A percentile compares a stretch with the other conserved stretches of the same genome.
These are phyloP conservation scores for Lactifluus echinatus DNA, from an alignment of 768 basidiomycete genomes.

Conservation along the genomic window DNA sequence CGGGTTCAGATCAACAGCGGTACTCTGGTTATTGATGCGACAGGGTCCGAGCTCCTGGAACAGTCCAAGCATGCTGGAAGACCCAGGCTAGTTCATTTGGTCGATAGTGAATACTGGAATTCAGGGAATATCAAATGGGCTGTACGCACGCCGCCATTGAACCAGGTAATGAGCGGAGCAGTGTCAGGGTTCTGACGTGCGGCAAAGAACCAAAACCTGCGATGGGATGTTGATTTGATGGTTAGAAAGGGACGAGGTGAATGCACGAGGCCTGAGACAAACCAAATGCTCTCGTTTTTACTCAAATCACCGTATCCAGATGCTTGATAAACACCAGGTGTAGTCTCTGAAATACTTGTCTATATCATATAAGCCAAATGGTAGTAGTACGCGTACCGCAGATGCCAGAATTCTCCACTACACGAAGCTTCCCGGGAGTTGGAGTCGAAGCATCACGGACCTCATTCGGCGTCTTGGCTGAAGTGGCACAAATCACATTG, in stretches of 20 bases:
- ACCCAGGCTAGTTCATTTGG: constrained; percentile 27
- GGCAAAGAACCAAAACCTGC: constrained; percentile 64
- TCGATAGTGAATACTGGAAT: background rate
- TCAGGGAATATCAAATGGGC: background rate
- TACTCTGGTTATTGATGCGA: constrained; percentile 55
- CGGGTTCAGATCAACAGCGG: constrained; percentile 40
- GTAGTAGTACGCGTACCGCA: constrained; percentile 43
- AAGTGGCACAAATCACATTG: background rate
- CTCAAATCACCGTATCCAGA: constrained; percentile 58
- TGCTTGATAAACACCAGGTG: constrained; percentile 48
- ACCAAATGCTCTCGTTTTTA: constrained; percentile 52
- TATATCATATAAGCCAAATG: background rate
- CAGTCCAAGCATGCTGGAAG: constrained; percentile 56
- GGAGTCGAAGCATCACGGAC: constrained; percentile 7
- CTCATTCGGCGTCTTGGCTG: background rate
- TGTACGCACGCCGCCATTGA: constrained; percentile 43
- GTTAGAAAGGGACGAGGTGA: background rate
- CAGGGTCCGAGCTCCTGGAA: constrained; percentile 94
- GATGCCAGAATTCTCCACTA: constrained; percentile 52
- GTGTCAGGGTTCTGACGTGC: constrained; percentile 51
- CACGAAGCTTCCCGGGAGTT: constrained; percentile 42
- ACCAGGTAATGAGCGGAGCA: constrained; percentile 59
- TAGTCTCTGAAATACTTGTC: constrained; percentile 35
- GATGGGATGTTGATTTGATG: background rate
- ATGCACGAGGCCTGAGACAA: background rate